phyloP scores from a whole-genome alignment of 2,329 filamentous ascomycete genomes.

The Aspergillus quadricinctus region DNA sequence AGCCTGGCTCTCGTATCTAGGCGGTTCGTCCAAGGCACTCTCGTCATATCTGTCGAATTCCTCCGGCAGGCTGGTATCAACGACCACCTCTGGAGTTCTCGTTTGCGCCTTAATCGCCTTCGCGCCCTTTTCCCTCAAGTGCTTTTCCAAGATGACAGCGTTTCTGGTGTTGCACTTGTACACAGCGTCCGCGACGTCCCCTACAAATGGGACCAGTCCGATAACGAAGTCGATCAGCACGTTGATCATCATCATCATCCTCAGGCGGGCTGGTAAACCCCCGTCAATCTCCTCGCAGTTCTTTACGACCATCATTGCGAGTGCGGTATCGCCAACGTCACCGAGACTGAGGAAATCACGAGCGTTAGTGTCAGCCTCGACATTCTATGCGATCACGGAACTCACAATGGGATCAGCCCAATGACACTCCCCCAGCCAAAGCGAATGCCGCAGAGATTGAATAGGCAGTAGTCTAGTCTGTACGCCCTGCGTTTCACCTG shows the following conservation, averaged over 20 bases:
- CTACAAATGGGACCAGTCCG: slow-evolving; percentile 49
- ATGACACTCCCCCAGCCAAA: slow-evolving; percentile 90
- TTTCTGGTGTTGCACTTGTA: slow-evolving; percentile 49
- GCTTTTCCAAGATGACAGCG: slow-evolving; percentile 42
- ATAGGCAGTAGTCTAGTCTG: slow-evolving; percentile 76
- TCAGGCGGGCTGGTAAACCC: slow-evolving; percentile 57
- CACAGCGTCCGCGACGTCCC: slow-evolving; percentile 44
- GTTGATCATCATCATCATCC: slow-evolving; percentile 74
- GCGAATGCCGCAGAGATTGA: slow-evolving; percentile 72
- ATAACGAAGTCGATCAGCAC: slow-evolving; percentile 52
- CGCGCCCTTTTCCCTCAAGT: slow-evolving; percentile 39
- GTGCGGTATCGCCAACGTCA: slow-evolving; percentile 66
- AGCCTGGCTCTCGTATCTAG: slow-evolving; percentile 12
- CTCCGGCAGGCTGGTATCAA: slow-evolving; percentile 37
- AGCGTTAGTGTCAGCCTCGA: neutral
- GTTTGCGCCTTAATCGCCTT: slow-evolving; percentile 25
- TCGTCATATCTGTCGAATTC: slow-evolving; percentile 35
- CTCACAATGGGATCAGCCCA: slow-evolving; percentile 75
- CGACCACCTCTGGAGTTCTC: slow-evolving; percentile 19
- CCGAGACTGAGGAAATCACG: slow-evolving; percentile 54
- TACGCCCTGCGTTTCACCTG: slow-evolving; percentile 84
- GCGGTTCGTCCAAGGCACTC: slow-evolving; percentile 19
- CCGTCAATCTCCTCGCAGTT: slow-evolving; percentile 72
- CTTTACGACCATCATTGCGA: slow-evolving; percentile 71
- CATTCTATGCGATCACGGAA: slow-evolving; percentile 20